Evolutionary conservation across 495 filamentous ascomycete genomes (phyloP).

Genomic region (Neurospora sp.): DNA sequence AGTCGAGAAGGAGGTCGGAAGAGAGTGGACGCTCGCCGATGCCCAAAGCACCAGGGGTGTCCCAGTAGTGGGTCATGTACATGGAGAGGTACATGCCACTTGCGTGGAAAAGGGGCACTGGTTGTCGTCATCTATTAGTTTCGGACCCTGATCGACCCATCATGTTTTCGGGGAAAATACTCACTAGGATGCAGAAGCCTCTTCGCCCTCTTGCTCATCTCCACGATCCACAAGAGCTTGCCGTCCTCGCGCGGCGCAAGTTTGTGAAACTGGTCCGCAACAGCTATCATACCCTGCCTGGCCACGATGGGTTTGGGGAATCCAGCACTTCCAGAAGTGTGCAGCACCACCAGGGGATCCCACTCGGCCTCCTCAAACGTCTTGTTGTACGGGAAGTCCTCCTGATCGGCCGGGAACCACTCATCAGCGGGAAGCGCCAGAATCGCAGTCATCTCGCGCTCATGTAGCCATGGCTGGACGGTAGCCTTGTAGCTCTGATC

Average conservation of each 20-base stretch:
- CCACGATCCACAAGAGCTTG: slow-evolving; percentile 10
- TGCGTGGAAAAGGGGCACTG: slow-evolving; percentile 26
- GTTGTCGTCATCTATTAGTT: background rate
- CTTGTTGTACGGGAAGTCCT: slow-evolving; percentile 30
- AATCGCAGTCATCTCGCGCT: slow-evolving; percentile 29
- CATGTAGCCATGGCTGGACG: slow-evolving; percentile 21
- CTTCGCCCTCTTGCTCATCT: slow-evolving; percentile 6
- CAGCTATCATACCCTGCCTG: slow-evolving; percentile 36
- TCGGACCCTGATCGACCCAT: slow-evolving; percentile 8
- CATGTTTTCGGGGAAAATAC: background rate
- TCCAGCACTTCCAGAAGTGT: slow-evolving; percentile 54
- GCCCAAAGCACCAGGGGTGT: slow-evolving; percentile 20
- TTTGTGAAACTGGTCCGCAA: slow-evolving; percentile 26
- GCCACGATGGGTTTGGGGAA: slow-evolving; percentile 43
- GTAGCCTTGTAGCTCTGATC: slow-evolving; percentile 13
- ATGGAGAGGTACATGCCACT: slow-evolving; percentile 27
- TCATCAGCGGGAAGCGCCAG: slow-evolving; percentile 19
- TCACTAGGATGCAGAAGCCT: slow-evolving; percentile 11
- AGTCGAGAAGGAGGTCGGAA: slow-evolving; percentile 21
- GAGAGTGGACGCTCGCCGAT: slow-evolving; percentile 29
- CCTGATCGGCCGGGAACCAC: slow-evolving; percentile 16
- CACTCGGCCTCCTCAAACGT: slow-evolving; percentile 36
- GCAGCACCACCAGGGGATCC: slow-evolving; percentile 39
- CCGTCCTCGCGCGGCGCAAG: slow-evolving; percentile 15
- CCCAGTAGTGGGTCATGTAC: slow-evolving; percentile 20